Percentiles rank a stretch among this genome's conserved stretches.
These are phyloP conservation scores for Endotrypanum monterogeii DNA, from an alignment of 208 protist species.

Conservation along the genomic window DNA sequence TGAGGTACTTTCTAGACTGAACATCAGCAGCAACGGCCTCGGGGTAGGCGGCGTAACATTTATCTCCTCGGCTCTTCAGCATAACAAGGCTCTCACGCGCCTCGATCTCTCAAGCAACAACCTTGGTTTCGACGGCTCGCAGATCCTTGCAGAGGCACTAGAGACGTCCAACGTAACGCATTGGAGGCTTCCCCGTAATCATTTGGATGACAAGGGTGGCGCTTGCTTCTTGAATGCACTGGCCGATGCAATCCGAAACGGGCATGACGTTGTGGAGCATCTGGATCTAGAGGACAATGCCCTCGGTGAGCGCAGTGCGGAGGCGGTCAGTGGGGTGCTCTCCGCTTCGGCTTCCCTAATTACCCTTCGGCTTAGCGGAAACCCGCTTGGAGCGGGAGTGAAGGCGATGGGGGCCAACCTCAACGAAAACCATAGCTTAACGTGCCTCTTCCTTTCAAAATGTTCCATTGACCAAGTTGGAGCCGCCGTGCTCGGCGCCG, in stretches of 20 bases:
- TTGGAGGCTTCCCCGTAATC: constrained; percentile 76
- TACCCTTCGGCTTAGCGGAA: constrained; percentile 56
- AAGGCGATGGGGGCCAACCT: constrained; percentile 73
- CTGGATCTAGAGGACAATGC: constrained; percentile 79
- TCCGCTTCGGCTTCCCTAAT: constrained; percentile 43
- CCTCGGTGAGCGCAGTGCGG: constrained; percentile 49
- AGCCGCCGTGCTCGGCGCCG: constrained; percentile 54
- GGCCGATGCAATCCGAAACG: constrained; percentile 51
- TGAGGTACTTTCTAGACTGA: constrained; percentile 80
- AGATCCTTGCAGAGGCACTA: constrained; percentile 61
- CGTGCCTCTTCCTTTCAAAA: constrained; percentile 44
- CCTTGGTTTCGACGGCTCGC: constrained; percentile 72
- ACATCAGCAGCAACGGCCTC: constrained; percentile 91
- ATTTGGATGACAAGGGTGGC: constrained; percentile 72
- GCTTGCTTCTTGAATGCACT: constrained; percentile 63
- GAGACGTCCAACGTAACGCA: constrained; percentile 51
- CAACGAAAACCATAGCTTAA: constrained; percentile 70
- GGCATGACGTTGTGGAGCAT: constrained; percentile 56
- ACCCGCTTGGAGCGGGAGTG: constrained; percentile 47
- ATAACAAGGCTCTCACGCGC: constrained; percentile 79
- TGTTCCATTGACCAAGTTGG: constrained; percentile 68
- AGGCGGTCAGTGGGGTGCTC: constrained; percentile 57
- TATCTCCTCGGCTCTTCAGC: constrained; percentile 59
- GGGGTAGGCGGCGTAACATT: constrained; percentile 65
- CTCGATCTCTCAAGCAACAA: constrained; percentile 89